Base-by-base conservation (phyloP, 306 rosid species). In the Trifolium pratense region DNA sequence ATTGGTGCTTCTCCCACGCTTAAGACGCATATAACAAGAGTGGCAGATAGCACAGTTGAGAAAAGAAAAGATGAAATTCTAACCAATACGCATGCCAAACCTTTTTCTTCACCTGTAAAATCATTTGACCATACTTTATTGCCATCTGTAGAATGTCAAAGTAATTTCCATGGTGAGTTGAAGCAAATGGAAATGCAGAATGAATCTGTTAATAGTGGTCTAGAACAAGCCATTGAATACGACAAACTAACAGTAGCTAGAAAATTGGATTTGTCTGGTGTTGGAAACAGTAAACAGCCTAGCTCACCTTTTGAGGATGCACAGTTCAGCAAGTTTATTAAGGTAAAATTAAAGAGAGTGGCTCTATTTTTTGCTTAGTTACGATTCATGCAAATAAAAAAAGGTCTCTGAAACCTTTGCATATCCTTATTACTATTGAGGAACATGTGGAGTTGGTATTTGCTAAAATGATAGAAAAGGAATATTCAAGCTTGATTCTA, bases 41-140 rank as follows among this genome's bases (percentile, higher is more conserved):
- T 52, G 78, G 78, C 52, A 32, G 81, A 80, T 46, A 56, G 46
- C 62, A 64, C 7, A 60, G 53, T 23, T 21, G 81, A 65, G 70
- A 51, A 67, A n/a, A 68, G 31, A 46, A 63, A 76, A 39, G 78
- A 74, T 25, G 67, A 29, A 63, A 66, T 57, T 66, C 75, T 55
- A 55, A 61, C 55, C 31, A 53, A 31, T 37, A 55, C 15, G 18
- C 55, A 51, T 70, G 77, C 72, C 75, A 77, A 76, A 12, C 66
- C 60, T 42, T 58, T 64, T 78, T 51, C 82, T 45, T 85, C 87
- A 31, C 87, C 81, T 55, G 77, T 61, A 52, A 60, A 74, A 70
- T 62, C 74, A 42, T 77, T 66, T 61, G 70, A 65, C 65, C 76
- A 55, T 46, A 56, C 49, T 43, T 74, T 64, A 58, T 72, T 73